Evolutionary conservation across 331 rosid genomes (phyloP).

Genomic region (Malus hybrid): DNA sequence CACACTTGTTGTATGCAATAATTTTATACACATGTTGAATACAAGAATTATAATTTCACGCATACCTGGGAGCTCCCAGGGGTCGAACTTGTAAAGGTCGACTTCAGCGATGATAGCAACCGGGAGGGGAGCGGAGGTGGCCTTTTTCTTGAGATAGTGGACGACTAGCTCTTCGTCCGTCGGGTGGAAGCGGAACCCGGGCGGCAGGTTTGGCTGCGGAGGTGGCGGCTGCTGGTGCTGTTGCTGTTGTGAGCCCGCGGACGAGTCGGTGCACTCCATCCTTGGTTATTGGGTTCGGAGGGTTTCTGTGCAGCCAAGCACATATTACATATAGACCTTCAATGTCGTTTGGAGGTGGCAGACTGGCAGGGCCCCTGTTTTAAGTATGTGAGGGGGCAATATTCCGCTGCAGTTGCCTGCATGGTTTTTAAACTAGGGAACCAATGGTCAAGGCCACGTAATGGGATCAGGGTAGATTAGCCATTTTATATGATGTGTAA

Average conservation of each 20-base stretch:
- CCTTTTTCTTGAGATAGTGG: constrained; percentile 80
- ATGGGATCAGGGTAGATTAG: constrained; percentile 1
- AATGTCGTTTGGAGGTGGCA: not conserved
- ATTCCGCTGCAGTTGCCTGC: not conserved
- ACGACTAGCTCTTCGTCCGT: constrained; percentile 86
- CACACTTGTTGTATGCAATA: not conserved
- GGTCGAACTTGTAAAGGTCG: constrained; percentile 88
- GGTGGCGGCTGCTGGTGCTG: not conserved
- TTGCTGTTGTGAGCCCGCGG: constrained; percentile 28
- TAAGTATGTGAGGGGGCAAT: not conserved
- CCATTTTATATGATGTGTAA: not conserved
- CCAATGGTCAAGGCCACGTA: not conserved
- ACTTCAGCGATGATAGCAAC: constrained; percentile 77
- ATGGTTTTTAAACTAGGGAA: accelerated
- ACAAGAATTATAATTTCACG: not conserved
- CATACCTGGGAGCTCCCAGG: constrained; percentile 84
- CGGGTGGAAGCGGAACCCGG: constrained; percentile 86
- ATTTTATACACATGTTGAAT: too few species aligned
- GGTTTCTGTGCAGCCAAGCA: constrained; percentile 1
- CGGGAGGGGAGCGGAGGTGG: constrained; percentile 54
- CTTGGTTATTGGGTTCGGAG: not conserved
- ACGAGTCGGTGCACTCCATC: constrained; percentile 82
- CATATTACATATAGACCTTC: not conserved
- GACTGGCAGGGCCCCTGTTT: not conserved
- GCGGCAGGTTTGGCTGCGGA: constrained; percentile 65